Percentiles rank a stretch among this genome's conserved stretches.
phyloP scores from a whole-genome alignment of 2,329 filamentous ascomycete genomes.

The Endothia cerciana region DNA sequence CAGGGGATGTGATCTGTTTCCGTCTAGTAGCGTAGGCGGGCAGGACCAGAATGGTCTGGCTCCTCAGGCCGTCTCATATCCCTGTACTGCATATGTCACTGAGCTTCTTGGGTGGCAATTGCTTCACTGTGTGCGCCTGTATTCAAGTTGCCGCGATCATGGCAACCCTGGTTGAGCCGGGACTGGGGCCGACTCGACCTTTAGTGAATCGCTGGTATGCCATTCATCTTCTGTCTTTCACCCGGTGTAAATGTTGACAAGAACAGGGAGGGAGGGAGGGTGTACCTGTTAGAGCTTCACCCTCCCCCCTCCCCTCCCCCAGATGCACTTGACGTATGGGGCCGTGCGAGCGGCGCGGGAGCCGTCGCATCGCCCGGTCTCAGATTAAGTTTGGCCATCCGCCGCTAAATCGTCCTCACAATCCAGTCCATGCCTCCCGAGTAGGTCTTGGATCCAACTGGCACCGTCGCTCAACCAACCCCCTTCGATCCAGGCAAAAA shows the following conservation, averaged over 20 bases:
- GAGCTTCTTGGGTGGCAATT: background rate
- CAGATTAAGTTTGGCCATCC: slow-evolving; percentile 8
- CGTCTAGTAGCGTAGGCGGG: background rate
- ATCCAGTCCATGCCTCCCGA: background rate
- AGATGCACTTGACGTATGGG: background rate
- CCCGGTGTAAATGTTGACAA: background rate
- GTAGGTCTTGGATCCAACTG: background rate
- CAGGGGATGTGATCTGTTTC: background rate
- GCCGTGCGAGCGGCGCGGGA: slow-evolving; percentile 6
- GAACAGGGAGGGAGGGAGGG: background rate
- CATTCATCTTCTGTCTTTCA: too few species aligned
- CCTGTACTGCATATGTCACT: background rate
- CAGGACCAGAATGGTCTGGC: background rate
- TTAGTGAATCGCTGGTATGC: background rate
- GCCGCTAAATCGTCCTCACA: slow-evolving; percentile 10
- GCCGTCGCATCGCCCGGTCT: background rate
- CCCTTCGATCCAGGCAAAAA: too few species aligned
- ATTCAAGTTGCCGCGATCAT: background rate
- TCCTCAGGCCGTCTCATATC: background rate
- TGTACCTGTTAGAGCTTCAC: slow-evolving; percentile 11
- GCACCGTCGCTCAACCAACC: background rate
- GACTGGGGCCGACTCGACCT: background rate
- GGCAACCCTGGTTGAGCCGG: background rate
- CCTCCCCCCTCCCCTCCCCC: too few species aligned
- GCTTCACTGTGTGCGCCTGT: background rate